Evolutionary conservation across 83 land plant genomes (phyloP), one percentile per base, ranked within the genome.

Genomic region (Thuja plicata): DNA sequence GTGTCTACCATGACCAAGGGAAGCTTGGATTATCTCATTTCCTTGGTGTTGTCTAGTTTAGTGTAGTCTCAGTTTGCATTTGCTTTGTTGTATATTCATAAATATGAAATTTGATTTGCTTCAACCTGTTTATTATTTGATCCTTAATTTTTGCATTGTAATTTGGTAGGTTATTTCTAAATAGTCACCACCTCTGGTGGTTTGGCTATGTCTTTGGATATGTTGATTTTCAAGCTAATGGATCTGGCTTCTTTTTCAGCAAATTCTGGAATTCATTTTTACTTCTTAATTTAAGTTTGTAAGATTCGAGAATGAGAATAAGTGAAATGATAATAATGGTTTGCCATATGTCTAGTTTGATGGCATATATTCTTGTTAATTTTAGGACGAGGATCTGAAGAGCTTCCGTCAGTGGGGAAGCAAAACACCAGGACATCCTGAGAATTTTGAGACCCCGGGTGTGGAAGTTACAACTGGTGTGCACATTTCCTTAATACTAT

Each of bases 381-480:
- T 78, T 54, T 89, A 96, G 98, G 91, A 88, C 70, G 98, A 96
- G 82, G 98, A 97, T 89, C 76, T 97, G 90, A 94, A 94, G 90
- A 74, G 88, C 37, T 93, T 97, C 84, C 88, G 97, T 66, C 94
- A 96, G 89, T 93, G 93, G 92, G 94, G 91, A 88, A 96, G 97
- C 92, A 88, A 86, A 66, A 95, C 99, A 13, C 98, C 98, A 24
- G 99, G 99, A 45, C 99, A 97, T 87, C 99, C 99, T 41, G 98
- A 97, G 90, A 97, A 97, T 86, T 94, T 96, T 40, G 96, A 94
- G 89, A 97, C 99, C 30, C 94, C 92, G 74, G 99, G 99, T 3
- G 87, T 96, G 71, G 99, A 97, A 94, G 98, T 96, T 85, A 97
- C 98, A 3, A 97, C 99, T 45, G 98, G 99, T 96, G 62, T 71